Percentiles rank a stretch among this genome's conserved stretches.
Evolutionary conservation across 1,284 basidiomycete species (phyloP).

Genomic region (Microbotryum violaceum): DNA sequence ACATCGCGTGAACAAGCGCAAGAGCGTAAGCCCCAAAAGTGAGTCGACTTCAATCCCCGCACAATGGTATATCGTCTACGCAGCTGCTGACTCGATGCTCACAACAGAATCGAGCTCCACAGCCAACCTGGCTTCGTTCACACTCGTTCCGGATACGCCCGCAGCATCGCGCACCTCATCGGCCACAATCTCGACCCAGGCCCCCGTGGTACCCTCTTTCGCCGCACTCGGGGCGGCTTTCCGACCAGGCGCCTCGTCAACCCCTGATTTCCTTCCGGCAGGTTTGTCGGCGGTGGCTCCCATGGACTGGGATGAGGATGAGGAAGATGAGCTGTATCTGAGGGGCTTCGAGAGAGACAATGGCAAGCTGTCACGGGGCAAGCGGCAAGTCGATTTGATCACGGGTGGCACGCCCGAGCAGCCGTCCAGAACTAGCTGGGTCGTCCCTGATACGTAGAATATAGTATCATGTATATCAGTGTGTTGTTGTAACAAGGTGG

Average conservation of each 20-base stretch:
- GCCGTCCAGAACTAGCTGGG: not conserved
- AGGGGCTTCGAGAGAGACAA: not conserved
- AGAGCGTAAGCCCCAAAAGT: conserved; percentile 24
- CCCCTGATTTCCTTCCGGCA: conserved; percentile 1
- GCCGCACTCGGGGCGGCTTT: conserved; percentile 30
- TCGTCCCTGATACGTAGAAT: not conserved
- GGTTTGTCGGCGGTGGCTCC: not conserved
- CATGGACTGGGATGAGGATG: conserved; percentile 6
- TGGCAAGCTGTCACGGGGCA: not conserved
- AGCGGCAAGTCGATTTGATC: not conserved
- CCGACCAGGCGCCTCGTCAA: conserved; percentile 17
- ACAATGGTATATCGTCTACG: not conserved
- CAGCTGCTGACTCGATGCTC: not conserved
- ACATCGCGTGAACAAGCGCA: conserved; percentile 11
- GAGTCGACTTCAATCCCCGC: not conserved
- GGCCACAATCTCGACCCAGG: conserved; percentile 6
- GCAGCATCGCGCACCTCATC: not conserved
- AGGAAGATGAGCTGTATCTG: not conserved
- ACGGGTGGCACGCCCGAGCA: not conserved
- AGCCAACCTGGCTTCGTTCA: not conserved
- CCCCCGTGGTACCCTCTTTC: conserved; percentile 20
- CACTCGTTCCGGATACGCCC: conserved; percentile 27
- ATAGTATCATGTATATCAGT: not conserved
- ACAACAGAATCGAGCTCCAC: conserved; percentile 9
- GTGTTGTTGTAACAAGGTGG: not conserved